phyloP scores from a whole-genome alignment of 768 basidiomycete genomes.

The Auriscalpium orientale region DNA sequence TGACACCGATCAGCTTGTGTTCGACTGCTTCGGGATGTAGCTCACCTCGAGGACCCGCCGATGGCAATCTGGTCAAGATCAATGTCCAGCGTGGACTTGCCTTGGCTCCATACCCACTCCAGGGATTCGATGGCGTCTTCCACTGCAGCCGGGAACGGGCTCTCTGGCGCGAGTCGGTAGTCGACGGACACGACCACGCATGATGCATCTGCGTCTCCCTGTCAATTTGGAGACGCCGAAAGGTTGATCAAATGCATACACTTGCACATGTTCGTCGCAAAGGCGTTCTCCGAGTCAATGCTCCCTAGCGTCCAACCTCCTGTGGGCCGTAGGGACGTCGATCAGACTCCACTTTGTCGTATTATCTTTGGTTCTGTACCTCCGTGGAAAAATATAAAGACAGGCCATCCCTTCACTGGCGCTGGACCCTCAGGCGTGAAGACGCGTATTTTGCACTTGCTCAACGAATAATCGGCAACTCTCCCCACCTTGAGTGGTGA shows the following conservation, averaged over 20 bases:
- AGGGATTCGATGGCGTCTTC: conserved; percentile 65
- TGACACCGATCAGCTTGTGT: not conserved
- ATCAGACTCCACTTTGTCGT: no score
- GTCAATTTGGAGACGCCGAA: not conserved
- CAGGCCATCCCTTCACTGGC: conserved; percentile 58
- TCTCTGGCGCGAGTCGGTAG: conserved; percentile 66
- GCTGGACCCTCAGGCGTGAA: conserved; percentile 52
- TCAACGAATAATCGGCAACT: conserved; percentile 45
- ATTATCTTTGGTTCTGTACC: conserved; percentile 30
- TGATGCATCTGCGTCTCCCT: conserved; percentile 36
- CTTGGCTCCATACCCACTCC: conserved; percentile 49
- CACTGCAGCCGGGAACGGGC: conserved; percentile 64
- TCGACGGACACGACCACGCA: conserved; percentile 62
- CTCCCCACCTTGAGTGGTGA: conserved; percentile 47
- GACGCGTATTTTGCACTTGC: conserved; percentile 47
- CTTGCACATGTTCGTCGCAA: conserved; percentile 53
- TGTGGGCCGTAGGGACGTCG: conserved; percentile 15
- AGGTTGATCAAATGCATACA: conserved; percentile 26
- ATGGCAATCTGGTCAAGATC: conserved; percentile 53
- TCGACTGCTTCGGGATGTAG: not conserved
- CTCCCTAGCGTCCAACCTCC: conserved; percentile 76
- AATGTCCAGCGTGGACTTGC: conserved; percentile 36
- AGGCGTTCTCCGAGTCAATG: conserved; percentile 51
- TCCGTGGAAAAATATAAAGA: conserved; percentile 69
- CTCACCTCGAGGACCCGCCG: conserved; percentile 65